Base-by-base conservation (phyloP, 2,329 filamentous ascomycete genomes). In the Escovopsis weberi region DNA sequence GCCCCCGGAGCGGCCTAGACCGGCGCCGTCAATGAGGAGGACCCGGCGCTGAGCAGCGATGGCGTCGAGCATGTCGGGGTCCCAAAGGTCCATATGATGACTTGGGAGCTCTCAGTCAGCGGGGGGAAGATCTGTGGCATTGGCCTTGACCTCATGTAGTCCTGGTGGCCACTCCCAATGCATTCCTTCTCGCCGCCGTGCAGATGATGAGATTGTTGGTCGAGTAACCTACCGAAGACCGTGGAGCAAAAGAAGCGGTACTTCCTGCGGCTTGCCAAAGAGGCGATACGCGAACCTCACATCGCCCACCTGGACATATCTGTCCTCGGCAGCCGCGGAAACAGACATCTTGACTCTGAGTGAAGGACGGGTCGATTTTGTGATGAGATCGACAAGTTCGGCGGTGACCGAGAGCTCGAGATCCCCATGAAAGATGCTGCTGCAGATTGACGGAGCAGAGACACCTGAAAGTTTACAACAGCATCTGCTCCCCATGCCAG, bases 11-110 rank as follows among this genome's bases (percentile, higher is more conserved):
- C 61, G 61, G 4, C 70, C 70, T 8, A 69, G 61, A 28, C 70
- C 69, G 1, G 64, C 57, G 46, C 66, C 66, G 57, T 74, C 69
- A 48, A 68, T 59, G 34, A 69, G 55, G 26, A 73, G 52, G 15
- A 72, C 51, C 4, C 62, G 61, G 1, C 69, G 64, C 8, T 48
- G 51, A 1, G 55, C 50, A 2, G 65, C 62, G 15, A 73, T 55
- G 23, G 57, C 54, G 43, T 70, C 68, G 52, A 72, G 47, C 26
- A 73, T 51, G 1, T 59, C 55, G 6, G 67, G 65, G 46, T 69
- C 66, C 58, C 60, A 62, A 8, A 61, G 54, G 32, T 64, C 60
- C 57, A 62, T 61, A 7, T 59, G 62, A 18, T 59, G 57, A 42
- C 60, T 62, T n/a, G n/a, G 26, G 23, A 32, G 40, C 8, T 28